Percentiles rank a stretch among this genome's conserved stretches.
These are phyloP conservation scores for Tylopilus vinaceipallidus DNA, from an alignment of 768 basidiomycete genomes.

Conservation along the genomic window DNA sequence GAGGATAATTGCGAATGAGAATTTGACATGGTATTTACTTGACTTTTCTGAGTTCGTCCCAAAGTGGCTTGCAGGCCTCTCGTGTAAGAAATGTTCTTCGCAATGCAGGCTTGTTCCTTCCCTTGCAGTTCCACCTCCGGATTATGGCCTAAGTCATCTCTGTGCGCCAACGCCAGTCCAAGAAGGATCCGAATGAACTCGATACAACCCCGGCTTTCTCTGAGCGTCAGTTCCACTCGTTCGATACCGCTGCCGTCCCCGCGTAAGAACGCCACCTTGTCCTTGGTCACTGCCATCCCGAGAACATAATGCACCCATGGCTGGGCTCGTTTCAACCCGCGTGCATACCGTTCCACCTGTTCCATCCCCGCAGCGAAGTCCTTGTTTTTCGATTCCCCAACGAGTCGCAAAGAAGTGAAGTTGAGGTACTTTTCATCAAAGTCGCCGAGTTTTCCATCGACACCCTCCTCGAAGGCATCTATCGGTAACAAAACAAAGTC, in stretches of 20 bases:
- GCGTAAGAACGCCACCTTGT: too few relatives aligned
- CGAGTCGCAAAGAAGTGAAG: neutral
- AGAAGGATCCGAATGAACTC: slow-evolving; percentile 13
- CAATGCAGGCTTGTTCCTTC: too few relatives aligned
- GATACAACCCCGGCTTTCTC: slow-evolving; percentile 4
- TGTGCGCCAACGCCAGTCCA: too few relatives aligned
- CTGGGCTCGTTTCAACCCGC: slow-evolving; percentile 1
- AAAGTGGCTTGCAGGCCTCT: neutral
- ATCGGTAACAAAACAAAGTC: slow-evolving; percentile 15
- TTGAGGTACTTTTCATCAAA: too few relatives aligned
- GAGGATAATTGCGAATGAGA: too few relatives aligned
- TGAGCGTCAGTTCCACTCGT: slow-evolving; percentile 2
- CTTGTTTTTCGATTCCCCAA: slow-evolving; percentile 10
- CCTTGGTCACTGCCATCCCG: too few relatives aligned
- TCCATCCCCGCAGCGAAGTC: too few relatives aligned
- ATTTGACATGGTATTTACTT: too few relatives aligned
- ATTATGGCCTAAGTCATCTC: too few relatives aligned
- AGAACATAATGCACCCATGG: slow-evolving; percentile 12
- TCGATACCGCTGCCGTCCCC: slow-evolving; percentile 12
- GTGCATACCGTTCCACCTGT: slow-evolving; percentile 2
- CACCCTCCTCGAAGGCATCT: slow-evolving; percentile 13
- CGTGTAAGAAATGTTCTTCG: neutral
- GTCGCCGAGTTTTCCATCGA: too few relatives aligned
- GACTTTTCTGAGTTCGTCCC: too few relatives aligned
- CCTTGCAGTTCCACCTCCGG: too few relatives aligned